A percentile compares a stretch with the other conserved stretches of the same genome.
These are phyloP conservation scores for Cryptococcus deneoformans DNA, from an alignment of 1,284 basidiomycete species.

Conservation along the genomic window DNA sequence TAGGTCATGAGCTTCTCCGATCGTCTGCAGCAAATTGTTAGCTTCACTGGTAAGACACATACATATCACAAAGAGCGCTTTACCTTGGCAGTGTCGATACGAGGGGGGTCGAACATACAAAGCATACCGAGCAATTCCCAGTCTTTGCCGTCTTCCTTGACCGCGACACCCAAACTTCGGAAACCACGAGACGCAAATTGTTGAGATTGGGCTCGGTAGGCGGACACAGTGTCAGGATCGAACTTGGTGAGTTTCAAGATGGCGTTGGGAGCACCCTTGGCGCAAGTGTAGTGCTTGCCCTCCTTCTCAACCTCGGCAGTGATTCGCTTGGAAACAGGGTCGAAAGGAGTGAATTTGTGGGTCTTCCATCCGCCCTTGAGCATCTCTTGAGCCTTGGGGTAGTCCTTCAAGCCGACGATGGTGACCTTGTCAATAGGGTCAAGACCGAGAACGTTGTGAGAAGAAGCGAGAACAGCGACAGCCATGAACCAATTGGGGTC, in stretches of 20 bases:
- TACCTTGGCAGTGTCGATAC: slow-evolving; percentile 53
- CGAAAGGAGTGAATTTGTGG: slow-evolving; percentile 57
- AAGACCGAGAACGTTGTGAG: slow-evolving; percentile 57
- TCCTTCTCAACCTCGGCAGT: slow-evolving; percentile 58
- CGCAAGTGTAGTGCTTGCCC: slow-evolving; percentile 55
- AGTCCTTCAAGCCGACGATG: slow-evolving; percentile 56
- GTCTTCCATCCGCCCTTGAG: slow-evolving; percentile 56
- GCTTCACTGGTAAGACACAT: not conserved
- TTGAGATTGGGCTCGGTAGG: slow-evolving; percentile 52
- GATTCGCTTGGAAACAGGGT: slow-evolving; percentile 60
- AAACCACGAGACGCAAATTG: slow-evolving; percentile 57
- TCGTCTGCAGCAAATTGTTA: slow-evolving; percentile 44
- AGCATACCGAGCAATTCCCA: slow-evolving; percentile 56
- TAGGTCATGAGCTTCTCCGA: slow-evolving; percentile 55
- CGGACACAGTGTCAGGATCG: slow-evolving; percentile 47
- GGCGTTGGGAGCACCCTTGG: slow-evolving; percentile 59
- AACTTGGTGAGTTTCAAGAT: slow-evolving; percentile 56
- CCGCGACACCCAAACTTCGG: slow-evolving; percentile 57
- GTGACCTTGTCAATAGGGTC: slow-evolving; percentile 61
- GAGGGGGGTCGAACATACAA: slow-evolving; percentile 56
- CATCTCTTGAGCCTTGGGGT: slow-evolving; percentile 55
- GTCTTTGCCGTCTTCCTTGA: slow-evolving; percentile 53
- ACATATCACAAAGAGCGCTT: slow-evolving; percentile 1
- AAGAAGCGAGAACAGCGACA: slow-evolving; percentile 57
- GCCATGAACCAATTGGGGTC: slow-evolving; percentile 55